Evolutionary conservation across 257 asterid genomes (phyloP).

Genomic region (Hygrophila difformis): DNA sequence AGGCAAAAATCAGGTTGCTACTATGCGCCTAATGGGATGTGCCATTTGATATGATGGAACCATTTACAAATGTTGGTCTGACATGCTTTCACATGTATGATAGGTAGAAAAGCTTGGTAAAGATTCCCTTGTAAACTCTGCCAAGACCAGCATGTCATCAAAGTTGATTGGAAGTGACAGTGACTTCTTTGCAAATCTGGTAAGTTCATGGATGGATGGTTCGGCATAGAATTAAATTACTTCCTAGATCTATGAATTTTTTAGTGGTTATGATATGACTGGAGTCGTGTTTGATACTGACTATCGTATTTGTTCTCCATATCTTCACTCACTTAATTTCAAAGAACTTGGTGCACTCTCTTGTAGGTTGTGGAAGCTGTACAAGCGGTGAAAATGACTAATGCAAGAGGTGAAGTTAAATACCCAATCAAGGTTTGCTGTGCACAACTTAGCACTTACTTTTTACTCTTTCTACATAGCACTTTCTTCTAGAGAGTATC

Average conservation of each 20-base stretch:
- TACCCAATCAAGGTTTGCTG: slow-evolving; percentile 59
- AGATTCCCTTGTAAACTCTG: slow-evolving; percentile 64
- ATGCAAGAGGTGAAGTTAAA: slow-evolving; percentile 58
- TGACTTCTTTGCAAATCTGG: slow-evolving; percentile 84
- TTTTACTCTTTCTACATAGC: slow-evolving; percentile 4
- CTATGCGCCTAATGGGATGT: background rate
- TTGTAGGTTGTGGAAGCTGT: slow-evolving; percentile 68
- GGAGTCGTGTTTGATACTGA: too few species aligned
- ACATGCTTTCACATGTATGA: slow-evolving; percentile 8
- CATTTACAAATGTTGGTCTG: background rate
- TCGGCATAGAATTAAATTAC: background rate
- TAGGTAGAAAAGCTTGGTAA: slow-evolving; percentile 97
- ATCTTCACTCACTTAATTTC: background rate
- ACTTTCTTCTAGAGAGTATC: background rate
- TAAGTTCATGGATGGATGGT: slow-evolving; percentile 24
- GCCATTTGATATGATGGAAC: background rate
- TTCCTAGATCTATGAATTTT: too few species aligned
- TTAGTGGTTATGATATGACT: too few species aligned
- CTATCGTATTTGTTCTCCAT: background rate
- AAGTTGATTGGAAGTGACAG: slow-evolving; percentile 82
- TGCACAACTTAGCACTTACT: background rate
- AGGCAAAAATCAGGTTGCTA: too few species aligned
- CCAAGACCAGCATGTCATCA: slow-evolving; percentile 98
- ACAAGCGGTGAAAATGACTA: slow-evolving; percentile 60
- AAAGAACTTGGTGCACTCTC: background rate